Conservation (phyloP, 208 protist genomes). For the Wallacemonas sp. region DNA sequence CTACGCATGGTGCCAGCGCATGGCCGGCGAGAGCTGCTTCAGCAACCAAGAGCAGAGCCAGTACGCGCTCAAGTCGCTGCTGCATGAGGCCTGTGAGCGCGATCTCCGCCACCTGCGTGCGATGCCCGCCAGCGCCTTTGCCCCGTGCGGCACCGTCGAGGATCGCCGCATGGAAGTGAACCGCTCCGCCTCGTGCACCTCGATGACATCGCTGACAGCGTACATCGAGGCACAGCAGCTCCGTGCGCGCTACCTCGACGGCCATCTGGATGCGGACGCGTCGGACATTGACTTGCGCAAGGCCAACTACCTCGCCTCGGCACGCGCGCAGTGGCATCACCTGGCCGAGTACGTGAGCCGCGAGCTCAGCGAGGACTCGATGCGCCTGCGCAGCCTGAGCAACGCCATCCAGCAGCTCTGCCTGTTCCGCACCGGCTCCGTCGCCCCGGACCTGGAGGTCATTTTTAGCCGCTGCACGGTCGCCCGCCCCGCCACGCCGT, state of each 20-base stretch:
- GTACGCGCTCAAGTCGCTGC: constrained; percentile 36
- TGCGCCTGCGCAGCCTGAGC: constrained; percentile 26
- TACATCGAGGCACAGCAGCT: constrained; percentile 26
- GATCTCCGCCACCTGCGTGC: constrained; percentile 34
- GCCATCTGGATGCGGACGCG: not conserved
- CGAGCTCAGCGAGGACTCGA: constrained; percentile 29
- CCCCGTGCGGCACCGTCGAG: constrained; percentile 21
- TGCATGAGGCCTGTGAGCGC: constrained; percentile 39
- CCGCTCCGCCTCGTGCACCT: constrained; percentile 10
- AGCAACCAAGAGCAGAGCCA: constrained; percentile 27
- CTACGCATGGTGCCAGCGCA: constrained; percentile 31
- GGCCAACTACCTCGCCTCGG: constrained; percentile 26
- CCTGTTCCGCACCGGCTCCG: constrained; percentile 35
- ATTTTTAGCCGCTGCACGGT: constrained; percentile 4
- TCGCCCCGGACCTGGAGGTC: constrained; percentile 15
- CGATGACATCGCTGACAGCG: constrained; percentile 16
- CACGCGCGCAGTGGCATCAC: constrained; percentile 31
- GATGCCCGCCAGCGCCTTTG: constrained; percentile 27
- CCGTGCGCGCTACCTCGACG: constrained; percentile 25
- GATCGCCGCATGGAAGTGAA: constrained; percentile 7
- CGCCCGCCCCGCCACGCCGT: constrained; percentile 2
- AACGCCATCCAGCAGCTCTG: constrained; percentile 30
- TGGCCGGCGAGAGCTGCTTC: constrained; percentile 23
- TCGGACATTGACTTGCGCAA: constrained; percentile 28
- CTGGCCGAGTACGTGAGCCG: constrained; percentile 34